Conservation (phyloP, 306 rosid genomes). For the Abrus precatorius region DNA sequence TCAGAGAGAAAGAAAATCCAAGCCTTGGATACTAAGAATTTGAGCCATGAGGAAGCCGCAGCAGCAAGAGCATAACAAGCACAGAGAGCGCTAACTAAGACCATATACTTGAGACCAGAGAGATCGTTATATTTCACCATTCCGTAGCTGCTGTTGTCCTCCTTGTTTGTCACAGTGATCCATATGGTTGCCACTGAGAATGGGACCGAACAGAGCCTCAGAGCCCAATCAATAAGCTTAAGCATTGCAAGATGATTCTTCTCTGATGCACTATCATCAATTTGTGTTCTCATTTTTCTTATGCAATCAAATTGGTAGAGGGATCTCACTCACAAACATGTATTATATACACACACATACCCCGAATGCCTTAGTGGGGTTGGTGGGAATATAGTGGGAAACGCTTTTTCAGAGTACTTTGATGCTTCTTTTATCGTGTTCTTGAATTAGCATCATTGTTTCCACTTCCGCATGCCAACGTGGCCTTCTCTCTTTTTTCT, state of each 20-base stretch:
- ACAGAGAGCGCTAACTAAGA: slow-evolving; percentile 71
- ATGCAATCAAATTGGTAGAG: background rate
- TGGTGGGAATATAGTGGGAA: slow-evolving; percentile 63
- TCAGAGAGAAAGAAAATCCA: slow-evolving; percentile 91
- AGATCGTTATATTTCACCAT: slow-evolving; percentile 62
- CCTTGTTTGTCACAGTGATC: slow-evolving; percentile 73
- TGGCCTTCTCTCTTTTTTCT: background rate
- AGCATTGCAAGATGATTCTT: slow-evolving; percentile 51
- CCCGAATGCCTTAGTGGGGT: slow-evolving; percentile 50
- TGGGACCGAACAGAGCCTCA: slow-evolving; percentile 73
- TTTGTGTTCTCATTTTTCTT: slow-evolving; percentile 51
- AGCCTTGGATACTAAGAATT: slow-evolving; percentile 59
- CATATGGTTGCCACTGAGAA: slow-evolving; percentile 74
- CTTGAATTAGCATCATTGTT: slow-evolving; percentile 25
- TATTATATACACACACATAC: background rate
- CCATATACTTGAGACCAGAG: slow-evolving; percentile 87
- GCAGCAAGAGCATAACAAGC: slow-evolving; percentile 71
- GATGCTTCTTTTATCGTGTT: slow-evolving; percentile 22
- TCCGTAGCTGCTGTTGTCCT: slow-evolving; percentile 73
- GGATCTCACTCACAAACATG: slow-evolving; percentile 1
- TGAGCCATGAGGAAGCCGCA: slow-evolving; percentile 66
- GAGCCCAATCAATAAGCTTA: slow-evolving; percentile 65
- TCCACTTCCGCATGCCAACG: slow-evolving; percentile 42
- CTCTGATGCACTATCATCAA: slow-evolving; percentile 36
- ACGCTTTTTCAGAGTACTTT: slow-evolving; percentile 43